Conservation (phyloP, 805 yeast genomes). For the Phaffomyces antillensis region DNA sequence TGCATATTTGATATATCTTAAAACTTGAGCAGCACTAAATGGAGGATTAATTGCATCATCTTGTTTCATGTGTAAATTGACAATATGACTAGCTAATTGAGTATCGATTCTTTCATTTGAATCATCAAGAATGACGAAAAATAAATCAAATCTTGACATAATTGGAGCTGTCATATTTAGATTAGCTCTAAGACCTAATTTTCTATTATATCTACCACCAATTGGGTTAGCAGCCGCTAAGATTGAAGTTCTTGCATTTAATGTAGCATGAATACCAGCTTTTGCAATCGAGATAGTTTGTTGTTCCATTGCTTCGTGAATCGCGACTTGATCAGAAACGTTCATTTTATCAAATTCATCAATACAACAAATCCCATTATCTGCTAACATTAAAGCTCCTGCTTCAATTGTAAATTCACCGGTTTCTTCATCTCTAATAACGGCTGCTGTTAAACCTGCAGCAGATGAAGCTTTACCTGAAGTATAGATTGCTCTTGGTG, state of each 20-base stretch:
- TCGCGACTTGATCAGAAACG: slow-evolving; percentile 89
- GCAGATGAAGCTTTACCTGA: slow-evolving; percentile 98
- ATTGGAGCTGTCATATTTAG: slow-evolving; percentile 96
- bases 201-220: slow-evolving; percentile 93
- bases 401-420: slow-evolving; percentile 98
- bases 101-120: slow-evolving; percentile 89
- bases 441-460: slow-evolving; percentile 98
- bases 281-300: slow-evolving; percentile 97
- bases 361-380: slow-evolving; percentile 96
- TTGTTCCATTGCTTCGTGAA: slow-evolving; percentile 99
- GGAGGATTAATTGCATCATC: slow-evolving; percentile 91
- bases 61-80: slow-evolving; percentile 81
- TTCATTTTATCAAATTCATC: slow-evolving; percentile 99
- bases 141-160: slow-evolving; percentile 95
- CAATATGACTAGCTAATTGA: slow-evolving; percentile 86
- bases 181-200: slow-evolving; percentile 75
- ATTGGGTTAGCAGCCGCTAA: slow-evolving; percentile 98
- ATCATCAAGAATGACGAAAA: slow-evolving; percentile 91
- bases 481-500: slow-evolving; percentile 93
- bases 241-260: slow-evolving; percentile 94
- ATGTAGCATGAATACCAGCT: slow-evolving; percentile 97
- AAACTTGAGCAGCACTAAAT: slow-evolving; percentile 77
- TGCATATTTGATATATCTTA: slow-evolving; percentile 86
- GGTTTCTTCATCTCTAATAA: slow-evolving; percentile 93
- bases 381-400: slow-evolving; percentile 97